These are phyloP conservation scores for Zarea fungicola DNA, from an alignment of 2,329 filamentous ascomycete species.

Conservation along the genomic window DNA sequence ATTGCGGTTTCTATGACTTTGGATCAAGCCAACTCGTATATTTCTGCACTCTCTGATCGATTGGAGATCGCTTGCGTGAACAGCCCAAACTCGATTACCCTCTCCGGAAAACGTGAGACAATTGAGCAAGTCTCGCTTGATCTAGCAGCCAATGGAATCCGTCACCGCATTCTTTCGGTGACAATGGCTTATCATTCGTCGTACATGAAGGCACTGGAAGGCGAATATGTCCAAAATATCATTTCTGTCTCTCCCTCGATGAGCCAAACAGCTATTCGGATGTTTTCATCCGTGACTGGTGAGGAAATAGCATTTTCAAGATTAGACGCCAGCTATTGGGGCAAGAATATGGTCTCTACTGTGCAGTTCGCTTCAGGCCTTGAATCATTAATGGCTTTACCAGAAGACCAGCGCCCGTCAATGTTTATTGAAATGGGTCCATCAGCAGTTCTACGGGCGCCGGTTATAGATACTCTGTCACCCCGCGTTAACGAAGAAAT, in stretches of 20 bases:
- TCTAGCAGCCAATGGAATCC: constrained; percentile 26
- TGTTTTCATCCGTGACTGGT: constrained; percentile 39
- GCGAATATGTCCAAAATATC: constrained; percentile 30
- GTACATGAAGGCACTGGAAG: constrained; percentile 36
- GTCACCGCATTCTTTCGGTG: constrained; percentile 32
- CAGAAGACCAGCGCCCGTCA: constrained; percentile 25
- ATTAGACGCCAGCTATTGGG: constrained; percentile 39
- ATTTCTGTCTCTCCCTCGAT: constrained; percentile 15
- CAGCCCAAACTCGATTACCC: constrained; percentile 37
- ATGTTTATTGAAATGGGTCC: constrained; percentile 40
- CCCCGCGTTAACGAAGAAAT: constrained; percentile 5
- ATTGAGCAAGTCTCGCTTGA: constrained; percentile 28
- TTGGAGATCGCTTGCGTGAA: constrained; percentile 40
- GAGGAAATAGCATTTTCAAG: constrained; percentile 18
- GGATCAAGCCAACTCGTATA: constrained; percentile 23
- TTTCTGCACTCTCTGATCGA: constrained; percentile 18
- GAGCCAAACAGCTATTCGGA: constrained; percentile 18
- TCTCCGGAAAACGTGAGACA: constrained; percentile 34
- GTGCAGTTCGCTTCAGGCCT: constrained; percentile 41
- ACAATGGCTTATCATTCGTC: constrained; percentile 40
- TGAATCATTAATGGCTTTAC: constrained; percentile 26
- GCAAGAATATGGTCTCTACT: constrained; percentile 38
- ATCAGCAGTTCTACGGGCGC: constrained; percentile 29
- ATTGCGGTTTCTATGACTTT: constrained; percentile 34
- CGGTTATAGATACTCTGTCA: constrained; percentile 25